Base-by-base conservation (phyloP, 108 stramenopile genomes). In the Fistulifera pelliculosa region DNA sequence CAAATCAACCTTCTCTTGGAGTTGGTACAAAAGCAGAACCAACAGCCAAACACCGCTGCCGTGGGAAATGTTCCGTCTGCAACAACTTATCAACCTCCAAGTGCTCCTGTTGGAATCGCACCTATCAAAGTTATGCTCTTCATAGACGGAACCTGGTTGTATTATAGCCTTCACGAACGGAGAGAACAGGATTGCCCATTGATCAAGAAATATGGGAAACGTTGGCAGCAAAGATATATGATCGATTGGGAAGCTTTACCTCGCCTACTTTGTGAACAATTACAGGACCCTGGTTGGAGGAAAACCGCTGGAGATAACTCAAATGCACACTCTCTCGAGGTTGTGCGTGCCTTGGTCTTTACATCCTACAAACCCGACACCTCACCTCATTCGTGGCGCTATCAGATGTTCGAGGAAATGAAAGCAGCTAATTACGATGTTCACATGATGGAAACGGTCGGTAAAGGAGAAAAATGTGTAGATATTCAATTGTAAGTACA, bases 71-170 rank as follows among this genome's bases (percentile, higher is more conserved):
- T 8, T 6, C 31, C 31, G 31, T 6, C 31, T 45, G 4, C 44
- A 8, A 45, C 44, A 45, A 8, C 16, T 8, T 21, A 45, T 19
- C 11, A 4, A 45, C 21, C 44, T 4, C 44, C 44, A 45, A 45
- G 44, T 11, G 6, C 44, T 45, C 11, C 44, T 19, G 44, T 45
- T 21, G 16, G 7, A 45, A 5, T 85, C n/a, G 61, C 77, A 25
- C 91, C 91, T 21, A 69, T 87, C 21, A 80, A 77, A 60, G 80
- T 77, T 38, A 94, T 85, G 83, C 52, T 94, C 13, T 90, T 94
- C 57, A 76, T 94, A 44, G 93, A 94, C 60, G 88, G 88, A 16
- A 94, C 93, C n/a, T 90, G 87, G 87, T 64, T 94, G 6, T 94
- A 94, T 56, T 94, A 94, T 60, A 72, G 75, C 25, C 40, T 90